Evolutionary conservation across 176 grass and related monocot genomes (phyloP), one percentile per base, ranked within the genome.

Genomic region (Metroxylon sagu): DNA sequence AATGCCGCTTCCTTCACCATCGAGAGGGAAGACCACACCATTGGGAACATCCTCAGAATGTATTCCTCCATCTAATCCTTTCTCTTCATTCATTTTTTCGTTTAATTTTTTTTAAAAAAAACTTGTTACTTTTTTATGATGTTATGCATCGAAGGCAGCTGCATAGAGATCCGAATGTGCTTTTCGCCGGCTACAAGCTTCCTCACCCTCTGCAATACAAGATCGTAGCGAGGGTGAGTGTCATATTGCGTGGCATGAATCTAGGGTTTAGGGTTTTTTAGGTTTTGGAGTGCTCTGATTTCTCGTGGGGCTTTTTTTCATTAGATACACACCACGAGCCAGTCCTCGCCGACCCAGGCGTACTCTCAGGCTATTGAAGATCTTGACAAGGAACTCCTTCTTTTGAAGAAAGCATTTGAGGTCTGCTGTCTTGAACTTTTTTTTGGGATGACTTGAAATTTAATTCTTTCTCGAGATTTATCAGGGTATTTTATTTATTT

Each of bases 151-250:
- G 21, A 67, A 57, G 79, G 79, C 79, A 82, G 49, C 23, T 82
- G 39, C 79, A 82, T 27, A 82, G 73, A 10, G 79, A 82, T 28
- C 79, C 79, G n/a, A 82, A 82, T 72, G 68, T 82, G 55, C 73
- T 82, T 56, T 82, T 77, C 19, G 73, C 79, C 5, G 79, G 79
- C 19, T 82, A 82, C 55, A 82, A 77, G 67, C 79, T 82, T 72
- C 79, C 79, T n/a, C 79, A 82, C 29, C 79, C 79, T 49, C 61
- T 82, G 26, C 67, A 82, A 61, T 82, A 82, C 73, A 82, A 77
- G 55, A 82, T 82, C n/a, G 29, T 82, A 26, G 73, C 77, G 26
- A 72, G 79, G 72, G 79, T 82, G 76, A 62, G 54, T 18, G 29
- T 65, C 4, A 18, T 30, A 67, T 29, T 48, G 1, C 52, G 16